These are phyloP conservation scores for Neoscytalidium dimidiatum DNA, from an alignment of 2,329 filamentous ascomycete genomes.

Conservation along the genomic window DNA sequence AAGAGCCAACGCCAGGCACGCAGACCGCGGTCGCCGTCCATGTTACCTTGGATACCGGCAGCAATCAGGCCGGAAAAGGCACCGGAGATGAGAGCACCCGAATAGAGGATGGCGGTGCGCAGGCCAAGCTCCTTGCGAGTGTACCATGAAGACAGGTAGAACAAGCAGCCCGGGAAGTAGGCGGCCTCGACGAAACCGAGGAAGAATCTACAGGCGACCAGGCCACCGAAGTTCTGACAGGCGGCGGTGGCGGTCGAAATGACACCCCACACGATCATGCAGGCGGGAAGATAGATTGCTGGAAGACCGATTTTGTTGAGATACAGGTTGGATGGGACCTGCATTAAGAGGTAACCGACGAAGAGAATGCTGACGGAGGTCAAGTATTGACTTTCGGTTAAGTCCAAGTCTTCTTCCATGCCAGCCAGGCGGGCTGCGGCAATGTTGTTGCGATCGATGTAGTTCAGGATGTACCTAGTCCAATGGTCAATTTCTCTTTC, in stretches of 20 bases:
- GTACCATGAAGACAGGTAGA: slow-evolving; percentile 68
- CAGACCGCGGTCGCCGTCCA: slow-evolving; percentile 60
- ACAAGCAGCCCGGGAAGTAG: slow-evolving; percentile 60
- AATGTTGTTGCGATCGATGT: slow-evolving; percentile 69
- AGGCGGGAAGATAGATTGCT: slow-evolving; percentile 42
- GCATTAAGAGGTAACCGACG: slow-evolving; percentile 54
- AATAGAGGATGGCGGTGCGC: slow-evolving; percentile 67
- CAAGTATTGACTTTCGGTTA: slow-evolving; percentile 62
- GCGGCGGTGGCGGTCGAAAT: slow-evolving; percentile 41
- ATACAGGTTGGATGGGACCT: slow-evolving; percentile 51
- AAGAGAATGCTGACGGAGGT: slow-evolving; percentile 58
- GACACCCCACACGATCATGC: slow-evolving; percentile 45
- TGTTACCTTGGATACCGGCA: slow-evolving; percentile 64
- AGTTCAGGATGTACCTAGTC: slow-evolving; percentile 77
- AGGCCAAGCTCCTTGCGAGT: slow-evolving; percentile 67
- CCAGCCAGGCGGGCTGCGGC: slow-evolving; percentile 64
- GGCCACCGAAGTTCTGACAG: slow-evolving; percentile 47
- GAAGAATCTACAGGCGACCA: slow-evolving; percentile 55
- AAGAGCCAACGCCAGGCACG: slow-evolving; percentile 54
- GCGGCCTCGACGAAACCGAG: slow-evolving; percentile 57
- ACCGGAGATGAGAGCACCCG: slow-evolving; percentile 68
- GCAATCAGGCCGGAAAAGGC: slow-evolving; percentile 68
- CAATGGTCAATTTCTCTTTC: background rate
- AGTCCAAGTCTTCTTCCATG: slow-evolving; percentile 60
- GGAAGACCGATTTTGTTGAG: slow-evolving; percentile 44